These are phyloP conservation scores for Xylaria scruposa DNA, from an alignment of 495 filamentous ascomycete genomes.

Conservation along the genomic window DNA sequence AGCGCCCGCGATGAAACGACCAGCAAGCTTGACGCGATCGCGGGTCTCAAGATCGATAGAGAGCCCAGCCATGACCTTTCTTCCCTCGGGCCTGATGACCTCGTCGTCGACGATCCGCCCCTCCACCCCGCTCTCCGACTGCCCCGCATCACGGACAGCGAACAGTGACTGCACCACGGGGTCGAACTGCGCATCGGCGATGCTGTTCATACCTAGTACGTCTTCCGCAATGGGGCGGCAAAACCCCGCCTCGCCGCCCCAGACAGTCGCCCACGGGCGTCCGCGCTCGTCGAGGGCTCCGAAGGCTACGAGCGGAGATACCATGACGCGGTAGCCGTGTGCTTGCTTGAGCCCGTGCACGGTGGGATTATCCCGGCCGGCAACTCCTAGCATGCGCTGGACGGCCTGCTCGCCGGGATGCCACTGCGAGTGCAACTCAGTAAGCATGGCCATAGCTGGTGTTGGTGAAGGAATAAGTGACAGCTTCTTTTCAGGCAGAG, in stretches of 20 bases:
- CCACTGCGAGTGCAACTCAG: constrained; percentile 37
- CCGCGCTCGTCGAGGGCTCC: constrained; percentile 68
- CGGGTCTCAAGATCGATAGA: constrained; percentile 71
- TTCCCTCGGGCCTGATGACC: constrained; percentile 42
- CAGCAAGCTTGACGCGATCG: constrained; percentile 71
- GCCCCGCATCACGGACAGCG: constrained; percentile 8
- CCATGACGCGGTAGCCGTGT: constrained; percentile 59
- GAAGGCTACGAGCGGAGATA: constrained; percentile 71
- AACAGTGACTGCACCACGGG: constrained; percentile 60
- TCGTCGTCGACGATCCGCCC: constrained; percentile 32
- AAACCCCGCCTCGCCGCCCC: constrained; percentile 75
- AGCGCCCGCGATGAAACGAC: constrained; percentile 65
- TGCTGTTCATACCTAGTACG: constrained; percentile 64
- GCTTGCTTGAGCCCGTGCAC: constrained; percentile 59
- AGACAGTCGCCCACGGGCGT: constrained; percentile 75
- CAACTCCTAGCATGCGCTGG: constrained; percentile 41
- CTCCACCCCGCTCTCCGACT: constrained; percentile 39
- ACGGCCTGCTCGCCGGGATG: constrained; percentile 46
- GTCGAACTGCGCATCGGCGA: constrained; percentile 65
- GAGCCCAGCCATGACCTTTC: constrained; percentile 63
- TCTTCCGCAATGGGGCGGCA: constrained; percentile 60
- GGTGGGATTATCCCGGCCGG: constrained; percentile 64
- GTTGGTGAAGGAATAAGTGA: not conserved
- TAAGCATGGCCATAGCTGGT: constrained; percentile 25
- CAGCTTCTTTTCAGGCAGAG: not conserved